Evolutionary conservation across 2,329 filamentous ascomycete species (phyloP).

Genomic region (Diaporthe batatas): DNA sequence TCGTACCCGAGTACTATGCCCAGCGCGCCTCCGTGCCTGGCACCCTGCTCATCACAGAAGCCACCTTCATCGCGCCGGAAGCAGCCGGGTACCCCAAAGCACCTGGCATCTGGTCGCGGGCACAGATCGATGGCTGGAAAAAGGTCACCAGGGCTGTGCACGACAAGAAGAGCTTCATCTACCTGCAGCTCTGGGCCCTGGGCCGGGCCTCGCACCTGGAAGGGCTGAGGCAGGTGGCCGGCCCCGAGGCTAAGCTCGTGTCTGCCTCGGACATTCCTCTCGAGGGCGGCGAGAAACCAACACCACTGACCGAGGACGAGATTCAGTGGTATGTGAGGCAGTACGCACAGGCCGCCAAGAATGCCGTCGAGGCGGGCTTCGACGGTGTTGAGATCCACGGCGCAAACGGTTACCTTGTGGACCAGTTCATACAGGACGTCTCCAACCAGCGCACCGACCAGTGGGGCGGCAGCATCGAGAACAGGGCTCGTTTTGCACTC

Average conservation of each 20-base stretch:
- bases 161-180: conserved; percentile 70
- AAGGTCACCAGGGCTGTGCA: conserved; percentile 73
- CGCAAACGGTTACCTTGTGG: conserved; percentile 59
- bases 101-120: conserved; percentile 69
- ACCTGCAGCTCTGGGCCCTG: conserved; percentile 69
- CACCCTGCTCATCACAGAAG: conserved; percentile 58
- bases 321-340: conserved; percentile 50
- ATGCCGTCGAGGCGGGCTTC: conserved; percentile 67
- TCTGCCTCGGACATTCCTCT: conserved; percentile 59
- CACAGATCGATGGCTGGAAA: conserved; percentile 70
- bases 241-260: conserved; percentile 51
- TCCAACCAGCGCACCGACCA: conserved; percentile 67
- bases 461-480: conserved; percentile 68
- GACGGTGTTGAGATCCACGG: conserved; percentile 58
- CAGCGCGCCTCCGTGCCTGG: conserved; percentile 58
- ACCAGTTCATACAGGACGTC: conserved; percentile 68
- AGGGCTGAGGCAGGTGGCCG: conserved; percentile 44
- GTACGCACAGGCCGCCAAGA: conserved; percentile 51
- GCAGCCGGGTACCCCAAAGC: conserved; percentile 58
- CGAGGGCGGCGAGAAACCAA: conserved; percentile 55
- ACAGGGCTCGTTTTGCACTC: conserved; percentile 64
- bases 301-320: conserved; percentile 59
- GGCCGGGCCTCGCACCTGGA: conserved; percentile 56
- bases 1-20: conserved; percentile 58
- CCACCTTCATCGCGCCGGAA: conserved; percentile 58